phyloP scores from a whole-genome alignment of 176 grass and related monocot species.

The Pontederia paniculata region DNA sequence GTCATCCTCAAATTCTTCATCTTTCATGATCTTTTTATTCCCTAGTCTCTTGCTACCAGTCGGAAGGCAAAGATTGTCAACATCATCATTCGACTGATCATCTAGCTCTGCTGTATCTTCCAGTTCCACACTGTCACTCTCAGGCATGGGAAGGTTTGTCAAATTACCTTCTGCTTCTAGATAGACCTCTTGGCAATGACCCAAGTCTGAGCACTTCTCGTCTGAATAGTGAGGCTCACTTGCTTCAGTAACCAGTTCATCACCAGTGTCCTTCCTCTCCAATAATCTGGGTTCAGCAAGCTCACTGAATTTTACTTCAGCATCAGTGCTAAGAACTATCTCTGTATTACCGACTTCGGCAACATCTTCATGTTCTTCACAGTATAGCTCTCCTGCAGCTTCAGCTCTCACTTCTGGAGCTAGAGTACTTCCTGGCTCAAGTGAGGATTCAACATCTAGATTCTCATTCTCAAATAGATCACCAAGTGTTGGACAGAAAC shows the following conservation, averaged over 20 bases:
- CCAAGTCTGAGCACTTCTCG: no score
- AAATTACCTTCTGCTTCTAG: no score
- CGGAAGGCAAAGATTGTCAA: not conserved
- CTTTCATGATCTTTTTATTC: not conserved
- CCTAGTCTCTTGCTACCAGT: not conserved
- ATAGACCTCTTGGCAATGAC: no score
- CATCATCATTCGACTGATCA: not conserved
- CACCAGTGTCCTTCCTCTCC: no score
- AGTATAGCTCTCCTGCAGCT: not conserved
- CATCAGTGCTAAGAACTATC: no score
- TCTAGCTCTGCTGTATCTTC: not conserved
- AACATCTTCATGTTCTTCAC: not conserved
- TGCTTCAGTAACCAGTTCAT: no score
- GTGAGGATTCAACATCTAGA: not conserved
- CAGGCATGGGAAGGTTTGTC: no score
- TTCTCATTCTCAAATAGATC: constrained; percentile 14
- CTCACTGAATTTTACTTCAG: no score
- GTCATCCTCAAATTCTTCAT: constrained; percentile 2
- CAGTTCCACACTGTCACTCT: not conserved
- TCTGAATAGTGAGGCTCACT: no score
- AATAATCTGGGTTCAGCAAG: no score
- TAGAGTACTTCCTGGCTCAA: not conserved
- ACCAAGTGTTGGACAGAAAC: constrained; percentile 11
- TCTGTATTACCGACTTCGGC: no score
- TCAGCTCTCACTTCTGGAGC: not conserved